Evolutionary conservation across 2,329 filamentous ascomycete genomes (phyloP), one percentile per base, ranked within the genome.

Genomic region (Aspergillus sp.): DNA sequence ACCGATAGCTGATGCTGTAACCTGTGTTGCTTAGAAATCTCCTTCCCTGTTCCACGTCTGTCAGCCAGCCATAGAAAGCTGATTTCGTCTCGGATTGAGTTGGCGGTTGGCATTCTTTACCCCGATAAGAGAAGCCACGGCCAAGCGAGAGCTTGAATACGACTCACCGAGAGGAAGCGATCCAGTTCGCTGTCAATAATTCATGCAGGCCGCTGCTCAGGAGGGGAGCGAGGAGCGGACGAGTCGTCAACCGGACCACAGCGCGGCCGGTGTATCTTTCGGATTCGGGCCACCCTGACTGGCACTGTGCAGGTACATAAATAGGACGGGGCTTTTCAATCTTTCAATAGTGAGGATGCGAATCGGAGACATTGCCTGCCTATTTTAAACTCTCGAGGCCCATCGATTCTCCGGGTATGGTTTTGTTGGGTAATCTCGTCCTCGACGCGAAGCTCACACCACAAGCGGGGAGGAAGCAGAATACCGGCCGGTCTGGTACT

Each of bases 221-320:
- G 34, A 43, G 54, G 19, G 46, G 34, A 11, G 23, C 31, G 28
- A 13, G 43, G 22, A 23, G 11, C 23, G 46, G 54, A 17, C 46
- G 23, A 45, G 46, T 57, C 46, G 31, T 50, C 47, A 57, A 57
- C 54, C 13, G 54, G 47, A 19, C 54, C 47, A 50, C 54, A 19
- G 19, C 50, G 54, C 28, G 41, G 54, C 28, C 54, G 34, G 25
- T 57, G 54, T 38, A 57, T 28, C 34, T 49, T 57, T 46, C 54
- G 28, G 17, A 57, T 25, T 4, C 25, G 54, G 54, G 46, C 54
- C n/a, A 50, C 45, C 19, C 38, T 30, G 41, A 30, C 11, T 22
- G 34, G 9, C 34, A 13, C 46, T 19, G 30, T 15, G n/a, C 43
- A 41, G 46, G 23, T n/a, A 50, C 47, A 41, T 50, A 51, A 57